Conservation (phyloP, 352 stramenopile species). For the Globisporangium apiculatum region DNA sequence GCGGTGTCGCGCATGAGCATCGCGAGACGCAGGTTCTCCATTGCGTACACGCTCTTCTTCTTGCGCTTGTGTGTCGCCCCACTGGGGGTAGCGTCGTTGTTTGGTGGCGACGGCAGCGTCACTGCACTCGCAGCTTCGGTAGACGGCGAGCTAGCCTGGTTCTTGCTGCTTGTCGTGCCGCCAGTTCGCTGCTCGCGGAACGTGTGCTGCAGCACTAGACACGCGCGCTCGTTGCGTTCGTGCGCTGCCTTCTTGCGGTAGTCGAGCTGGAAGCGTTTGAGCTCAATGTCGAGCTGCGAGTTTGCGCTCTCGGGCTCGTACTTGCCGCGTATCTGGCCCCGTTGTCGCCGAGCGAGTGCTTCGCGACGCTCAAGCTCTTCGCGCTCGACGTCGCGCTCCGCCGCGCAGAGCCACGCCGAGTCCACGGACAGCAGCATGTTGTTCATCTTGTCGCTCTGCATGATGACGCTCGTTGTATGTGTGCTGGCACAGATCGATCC, state of each 20-base stretch:
- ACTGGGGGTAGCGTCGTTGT: neutral
- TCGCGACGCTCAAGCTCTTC: slow-evolving; percentile 92
- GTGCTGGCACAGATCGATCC: neutral
- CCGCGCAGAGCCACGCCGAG: slow-evolving; percentile 51
- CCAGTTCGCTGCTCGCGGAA: neutral
- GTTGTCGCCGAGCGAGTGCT: slow-evolving; percentile 90
- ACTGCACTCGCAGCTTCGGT: too few species aligned
- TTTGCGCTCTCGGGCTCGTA: slow-evolving; percentile 36
- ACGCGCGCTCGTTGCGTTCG: slow-evolving; percentile 7
- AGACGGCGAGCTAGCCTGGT: slow-evolving; percentile 2
- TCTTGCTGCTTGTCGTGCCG: neutral
- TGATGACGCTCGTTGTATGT: slow-evolving; percentile 1
- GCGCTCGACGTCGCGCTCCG: slow-evolving; percentile 41
- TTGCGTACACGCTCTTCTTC: slow-evolving; percentile 39
- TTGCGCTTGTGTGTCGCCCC: slow-evolving; percentile 6
- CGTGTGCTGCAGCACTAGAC: slow-evolving; percentile 3
- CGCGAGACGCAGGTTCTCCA: slow-evolving; percentile 54
- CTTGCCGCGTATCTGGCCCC: slow-evolving; percentile 50
- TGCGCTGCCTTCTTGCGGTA: slow-evolving; percentile 9
- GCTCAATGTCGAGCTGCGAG: slow-evolving; percentile 42
- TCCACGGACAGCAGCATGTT: slow-evolving; percentile 32
- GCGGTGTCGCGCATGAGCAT: slow-evolving; percentile 36
- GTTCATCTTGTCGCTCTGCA: slow-evolving; percentile 26
- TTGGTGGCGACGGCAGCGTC: too few species aligned
- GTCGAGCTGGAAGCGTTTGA: slow-evolving; percentile 38